A percentile compares a stretch with the other conserved stretches of the same genome.
Conservation (phyloP, 129 eudicot genomes). For the Helichrysum umbraculigerum region DNA sequence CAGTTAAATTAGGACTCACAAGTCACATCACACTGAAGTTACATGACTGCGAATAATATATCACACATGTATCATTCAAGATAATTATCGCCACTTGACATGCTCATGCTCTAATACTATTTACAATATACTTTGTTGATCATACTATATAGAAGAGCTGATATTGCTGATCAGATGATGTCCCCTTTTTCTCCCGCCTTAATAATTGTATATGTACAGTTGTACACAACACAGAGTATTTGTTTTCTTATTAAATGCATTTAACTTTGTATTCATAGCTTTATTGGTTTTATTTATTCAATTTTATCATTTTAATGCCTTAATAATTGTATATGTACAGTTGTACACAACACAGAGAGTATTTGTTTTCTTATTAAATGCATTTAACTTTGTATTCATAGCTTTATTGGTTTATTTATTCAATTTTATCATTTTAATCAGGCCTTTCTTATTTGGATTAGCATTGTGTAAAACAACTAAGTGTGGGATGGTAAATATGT, state of each 20-base stretch:
- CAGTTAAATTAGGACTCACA: neutral
- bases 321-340: no score
- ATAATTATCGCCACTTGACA: neutral
- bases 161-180: neutral
- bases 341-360: neutral
- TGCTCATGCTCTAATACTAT: neutral
- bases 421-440: neutral
- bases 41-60: neutral
- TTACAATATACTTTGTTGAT: neutral
- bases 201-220: no score
- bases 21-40: neutral
- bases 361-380: neutral
- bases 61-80: neutral
- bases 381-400: constrained; percentile 1
- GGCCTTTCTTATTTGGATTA: neutral
- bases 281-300: neutral
- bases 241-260: neutral
- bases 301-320: neutral
- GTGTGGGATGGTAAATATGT: neutral
- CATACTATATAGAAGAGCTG: neutral
- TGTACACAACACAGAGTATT: neutral
- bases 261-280: neutral
- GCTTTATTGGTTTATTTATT: neutral
- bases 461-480: constrained; percentile 22
- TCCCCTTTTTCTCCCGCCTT: neutral